These are phyloP conservation scores for Chrysoporthe puriensis DNA, from an alignment of 2,329 filamentous ascomycete genomes.

Conservation along the genomic window DNA sequence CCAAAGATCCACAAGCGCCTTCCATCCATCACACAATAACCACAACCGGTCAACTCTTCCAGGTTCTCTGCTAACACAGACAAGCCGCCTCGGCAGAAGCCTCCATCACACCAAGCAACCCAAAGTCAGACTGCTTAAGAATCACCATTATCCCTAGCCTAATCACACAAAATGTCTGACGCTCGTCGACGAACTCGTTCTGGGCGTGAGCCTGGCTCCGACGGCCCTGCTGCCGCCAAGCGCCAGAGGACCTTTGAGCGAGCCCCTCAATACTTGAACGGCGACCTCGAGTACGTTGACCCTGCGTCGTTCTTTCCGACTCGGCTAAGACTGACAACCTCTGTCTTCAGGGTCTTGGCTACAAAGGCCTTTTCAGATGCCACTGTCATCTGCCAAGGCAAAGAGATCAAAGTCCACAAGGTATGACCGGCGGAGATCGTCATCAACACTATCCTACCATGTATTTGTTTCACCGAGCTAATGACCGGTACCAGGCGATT, in stretches of 20 bases:
- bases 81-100: too few relatives aligned
- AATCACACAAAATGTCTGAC: neutral
- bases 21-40: too few relatives aligned
- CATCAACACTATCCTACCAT: too few relatives aligned
- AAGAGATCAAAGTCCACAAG: neutral
- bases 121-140: neutral
- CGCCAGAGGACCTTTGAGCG: neutral
- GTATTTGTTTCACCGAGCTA: neutral
- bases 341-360: neutral
- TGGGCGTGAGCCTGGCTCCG: neutral
- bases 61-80: too few relatives aligned
- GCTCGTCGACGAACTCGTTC: neutral
- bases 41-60: too few relatives aligned
- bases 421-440: neutral
- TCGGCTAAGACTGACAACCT: neutral
- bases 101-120: neutral
- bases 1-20: too few relatives aligned
- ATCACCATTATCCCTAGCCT: neutral
- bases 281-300: neutral
- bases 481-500: neutral
- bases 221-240: neutral
- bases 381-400: neutral
- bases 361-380: neutral
- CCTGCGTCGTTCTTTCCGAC: neutral
- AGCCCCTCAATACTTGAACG: neutral